Conservation (phyloP, 177 flowering plant species). For the Vitis hybrid region DNA sequence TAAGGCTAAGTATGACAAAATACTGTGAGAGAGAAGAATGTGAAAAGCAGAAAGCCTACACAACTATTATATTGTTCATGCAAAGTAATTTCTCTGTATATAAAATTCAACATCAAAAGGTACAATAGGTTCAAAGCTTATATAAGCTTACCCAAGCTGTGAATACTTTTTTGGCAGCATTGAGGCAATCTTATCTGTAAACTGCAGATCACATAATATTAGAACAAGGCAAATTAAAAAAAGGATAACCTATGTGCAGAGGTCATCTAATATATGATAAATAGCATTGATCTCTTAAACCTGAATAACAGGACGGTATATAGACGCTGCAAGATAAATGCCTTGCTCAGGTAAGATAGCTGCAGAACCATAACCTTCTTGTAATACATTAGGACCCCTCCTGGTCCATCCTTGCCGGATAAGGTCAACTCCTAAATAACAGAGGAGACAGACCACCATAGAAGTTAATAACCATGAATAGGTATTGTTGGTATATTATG, state of each 20-base stretch:
- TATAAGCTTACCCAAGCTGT: slow-evolving; percentile 76
- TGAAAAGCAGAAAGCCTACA: not conserved
- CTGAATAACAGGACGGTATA: slow-evolving; percentile 95
- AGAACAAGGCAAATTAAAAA: slow-evolving; percentile 11
- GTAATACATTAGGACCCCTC: slow-evolving; percentile 70
- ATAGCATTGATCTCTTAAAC: slow-evolving; percentile 31
- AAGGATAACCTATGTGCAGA: not conserved
- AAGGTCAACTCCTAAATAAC: slow-evolving; percentile 59
- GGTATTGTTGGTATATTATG: not conserved
- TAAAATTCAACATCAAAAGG: not conserved
- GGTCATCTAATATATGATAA: not conserved
- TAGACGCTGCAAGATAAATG: slow-evolving; percentile 91
- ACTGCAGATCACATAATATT: slow-evolving; percentile 53
- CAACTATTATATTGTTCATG: not conserved
- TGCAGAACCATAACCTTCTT: slow-evolving; percentile 99
- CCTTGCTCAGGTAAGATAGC: slow-evolving; percentile 97
- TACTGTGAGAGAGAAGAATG: not conserved
- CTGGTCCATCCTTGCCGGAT: slow-evolving; percentile 92
- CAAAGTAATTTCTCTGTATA: not conserved
- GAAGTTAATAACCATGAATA: not conserved
- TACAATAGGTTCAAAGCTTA: not conserved
- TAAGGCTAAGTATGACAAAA: no score
- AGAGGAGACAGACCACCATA: not conserved
- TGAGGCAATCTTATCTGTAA: slow-evolving; percentile 84
- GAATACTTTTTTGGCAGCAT: slow-evolving; percentile 88